Base-by-base conservation (phyloP, 2,329 filamentous ascomycete genomes). In the Eurotiales sp. region DNA sequence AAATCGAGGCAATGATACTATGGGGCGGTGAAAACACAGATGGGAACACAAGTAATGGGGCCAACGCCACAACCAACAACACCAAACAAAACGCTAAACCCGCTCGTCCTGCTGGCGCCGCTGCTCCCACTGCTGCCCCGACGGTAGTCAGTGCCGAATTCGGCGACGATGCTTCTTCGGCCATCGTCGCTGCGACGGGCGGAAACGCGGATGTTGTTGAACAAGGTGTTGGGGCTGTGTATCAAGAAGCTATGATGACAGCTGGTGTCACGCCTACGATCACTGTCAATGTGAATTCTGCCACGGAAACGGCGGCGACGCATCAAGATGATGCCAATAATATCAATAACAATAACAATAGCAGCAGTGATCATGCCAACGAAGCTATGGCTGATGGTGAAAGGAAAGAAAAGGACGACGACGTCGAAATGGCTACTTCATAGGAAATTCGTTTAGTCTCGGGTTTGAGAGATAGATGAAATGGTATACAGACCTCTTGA, bases 1-100 rank as follows among this genome's bases (percentile, higher is more conserved):
- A 99, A 71, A 88, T 95, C 44, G 90, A 95, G 52, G 70, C 70
- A 8, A 67, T 70, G 64, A 72, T 93, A 88, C 72, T 95, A 83
- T 85, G 68, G 64, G 67, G 69, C n/a, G 65, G 62, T 23, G 58
- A 67, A 14, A 29, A 12, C 27, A 19, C 29, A 34, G 40, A 43
- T 11, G 19, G 62, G 32, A 56, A 22, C 29, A 45, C 6, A 8
- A 52, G 58, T 5, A 59, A 59, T 17, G 36, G 63, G 2, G 61
- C n/a, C 15, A 42, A 29, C n/a, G n/a, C 43, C 27, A 17, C 32
- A 6, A 22, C 14, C 21, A 21, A 11, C 23, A 41, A 22, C 8
- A 6, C 43, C 4, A 49, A 39, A 30, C 39, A 39, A 22, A 21
- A 19, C 8, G 40, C n/a, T 10, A 43, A 45, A 27, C n/a, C 23